A percentile compares a stretch with the other conserved stretches of the same genome.
phyloP scores from a whole-genome alignment of 495 filamentous ascomycete species.

The Acidiella bohemica region DNA sequence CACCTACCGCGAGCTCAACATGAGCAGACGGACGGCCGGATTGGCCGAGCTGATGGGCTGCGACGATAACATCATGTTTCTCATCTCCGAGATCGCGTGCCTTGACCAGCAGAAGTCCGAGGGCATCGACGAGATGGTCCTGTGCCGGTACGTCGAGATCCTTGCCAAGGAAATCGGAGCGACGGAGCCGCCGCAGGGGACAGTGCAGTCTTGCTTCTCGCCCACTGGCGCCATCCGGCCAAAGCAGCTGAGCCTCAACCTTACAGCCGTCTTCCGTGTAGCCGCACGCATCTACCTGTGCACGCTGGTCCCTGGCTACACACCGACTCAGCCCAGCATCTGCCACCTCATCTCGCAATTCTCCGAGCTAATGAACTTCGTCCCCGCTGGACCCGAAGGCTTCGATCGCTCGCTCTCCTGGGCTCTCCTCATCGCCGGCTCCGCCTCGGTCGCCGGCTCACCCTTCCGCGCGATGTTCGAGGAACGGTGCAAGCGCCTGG shows the following conservation, averaged over 20 bases:
- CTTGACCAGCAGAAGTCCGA: conserved; percentile 76
- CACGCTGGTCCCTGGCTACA: conserved; percentile 79
- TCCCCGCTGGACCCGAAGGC: conserved; percentile 66
- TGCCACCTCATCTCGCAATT: conserved; percentile 61
- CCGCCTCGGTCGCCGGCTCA: conserved; percentile 53
- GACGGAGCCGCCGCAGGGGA: conserved; percentile 43
- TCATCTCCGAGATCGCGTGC: conserved; percentile 95
- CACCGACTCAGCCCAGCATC: conserved; percentile 54
- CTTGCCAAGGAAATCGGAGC: conserved; percentile 71
- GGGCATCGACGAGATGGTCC: conserved; percentile 64
- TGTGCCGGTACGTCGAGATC: conserved; percentile 71
- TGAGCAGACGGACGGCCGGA: conserved; percentile 56
- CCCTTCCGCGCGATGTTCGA: conserved; percentile 62
- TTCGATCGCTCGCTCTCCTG: conserved; percentile 86
- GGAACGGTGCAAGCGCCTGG: conserved; percentile 55
- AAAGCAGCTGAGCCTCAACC: conserved; percentile 67
- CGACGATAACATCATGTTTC: conserved; percentile 93
- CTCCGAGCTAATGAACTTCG: conserved; percentile 53
- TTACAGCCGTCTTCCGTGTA: conserved; percentile 77
- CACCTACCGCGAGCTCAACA: conserved; percentile 81
- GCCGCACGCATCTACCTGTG: conserved; percentile 92
- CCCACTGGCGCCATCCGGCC: conserved; percentile 64
- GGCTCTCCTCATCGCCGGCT: conserved; percentile 79
- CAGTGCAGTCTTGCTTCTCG: conserved; percentile 28
- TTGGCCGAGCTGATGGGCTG: conserved; percentile 93